phyloP scores from a whole-genome alignment of 306 rosid genomes.

The Cucurbita pepo region DNA sequence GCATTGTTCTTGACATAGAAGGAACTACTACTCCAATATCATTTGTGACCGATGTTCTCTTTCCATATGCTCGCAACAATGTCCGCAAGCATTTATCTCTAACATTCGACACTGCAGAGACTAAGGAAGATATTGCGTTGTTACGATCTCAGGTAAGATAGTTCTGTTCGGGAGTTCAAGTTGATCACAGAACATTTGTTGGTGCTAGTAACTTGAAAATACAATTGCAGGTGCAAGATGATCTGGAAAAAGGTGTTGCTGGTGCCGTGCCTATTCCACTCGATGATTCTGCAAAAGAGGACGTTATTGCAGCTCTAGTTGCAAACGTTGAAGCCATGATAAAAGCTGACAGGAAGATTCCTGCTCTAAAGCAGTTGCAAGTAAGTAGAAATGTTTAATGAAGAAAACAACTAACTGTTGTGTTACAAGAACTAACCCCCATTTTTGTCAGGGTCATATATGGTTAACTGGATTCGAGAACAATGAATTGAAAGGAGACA shows the following conservation, averaged over 20 bases:
- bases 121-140: conserved; percentile 64
- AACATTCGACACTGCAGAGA: conserved; percentile 62
- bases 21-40: conserved; percentile 98
- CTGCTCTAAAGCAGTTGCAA: conserved; percentile 89
- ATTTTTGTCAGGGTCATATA: conserved; percentile 68
- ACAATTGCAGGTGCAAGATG: conserved; percentile 55
- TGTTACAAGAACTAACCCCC: conserved; percentile 10
- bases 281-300: conserved; percentile 61
- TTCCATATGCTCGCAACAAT: conserved; percentile 83
- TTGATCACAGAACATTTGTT: neutral
- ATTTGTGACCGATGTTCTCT: conserved; percentile 86
- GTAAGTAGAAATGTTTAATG: conserved; percentile 14
- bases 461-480: conserved; percentile 82
- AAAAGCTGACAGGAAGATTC: conserved; percentile 86
- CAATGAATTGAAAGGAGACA: conserved; percentile 68
- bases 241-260: conserved; percentile 54
- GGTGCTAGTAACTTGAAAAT: neutral
- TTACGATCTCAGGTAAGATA: conserved; percentile 55
- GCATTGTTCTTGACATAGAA: conserved; percentile 93
- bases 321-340: conserved; percentile 82
- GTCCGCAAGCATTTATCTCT: conserved; percentile 71
- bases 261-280: conserved; percentile 78
- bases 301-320: conserved; percentile 64
- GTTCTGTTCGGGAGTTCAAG: neutral
- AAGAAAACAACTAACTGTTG: neutral